Evolutionary conservation across 306 rosid species (phyloP), one percentile per base, ranked within the genome.

Genomic region (Benincasa hispida): DNA sequence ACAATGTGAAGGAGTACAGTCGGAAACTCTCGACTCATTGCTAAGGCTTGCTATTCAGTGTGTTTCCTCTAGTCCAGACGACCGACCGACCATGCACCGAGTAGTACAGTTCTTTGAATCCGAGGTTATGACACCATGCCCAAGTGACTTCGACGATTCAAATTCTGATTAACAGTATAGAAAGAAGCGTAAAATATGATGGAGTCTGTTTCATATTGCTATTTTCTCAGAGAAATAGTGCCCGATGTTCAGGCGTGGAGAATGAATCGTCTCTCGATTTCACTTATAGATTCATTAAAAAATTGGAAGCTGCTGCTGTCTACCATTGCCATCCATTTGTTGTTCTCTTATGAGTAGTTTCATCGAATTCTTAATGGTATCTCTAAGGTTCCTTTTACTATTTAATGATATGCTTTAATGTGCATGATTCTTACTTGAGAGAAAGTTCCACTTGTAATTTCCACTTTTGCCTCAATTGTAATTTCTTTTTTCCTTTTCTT

Each of bases 71-170:
- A 87, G 62, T 88, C 93, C 99, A 35, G 97, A 92, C 57, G 99
- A 92, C 77, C 92, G 97, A 37, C 99, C 97, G 39, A 90, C 96
- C 8, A 94, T 94, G 99, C 99, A 94, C 77, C 86, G 97, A 82
- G 96, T 94, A 68, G 93, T 92, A 77, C 97, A 94, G 88, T 68
- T 92, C 72, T 92, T 94, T 74, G 99, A 94, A 84, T 87, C 99
- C 19, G 99, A 94, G 86, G 96, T 94, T 69, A 86, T 89, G 90
- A 90, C 99, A 41, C 99, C 99, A 5, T 92, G 96, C 90, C 99
- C 95, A 76, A 92, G 99, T 73, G 97, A 94, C 80, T 94, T 90
- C 80, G 92, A 89, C 21, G 99, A 92, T 82, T 91, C 98, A 63
- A 87, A 66, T 84, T 89, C 97, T 13, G 99, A 94, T 21, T 94